Evolutionary conservation across 73 alveolate genomes (phyloP).

Genomic region (Tetrahymena thermophila): DNA sequence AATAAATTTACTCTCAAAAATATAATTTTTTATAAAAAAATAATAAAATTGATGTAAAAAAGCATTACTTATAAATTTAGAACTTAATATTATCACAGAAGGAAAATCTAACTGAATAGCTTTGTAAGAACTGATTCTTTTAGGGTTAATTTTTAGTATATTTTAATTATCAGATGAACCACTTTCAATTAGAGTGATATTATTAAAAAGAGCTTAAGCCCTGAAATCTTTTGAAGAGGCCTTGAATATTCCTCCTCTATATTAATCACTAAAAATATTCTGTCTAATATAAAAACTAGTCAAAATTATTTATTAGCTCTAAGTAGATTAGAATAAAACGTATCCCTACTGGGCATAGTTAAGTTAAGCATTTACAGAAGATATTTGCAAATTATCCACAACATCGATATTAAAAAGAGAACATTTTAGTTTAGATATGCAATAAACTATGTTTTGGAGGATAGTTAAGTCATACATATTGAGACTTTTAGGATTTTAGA

Average conservation of each 20-base stretch:
- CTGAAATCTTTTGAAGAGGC: neutral
- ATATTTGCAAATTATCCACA: neutral
- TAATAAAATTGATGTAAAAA: neutral
- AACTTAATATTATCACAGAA: neutral
- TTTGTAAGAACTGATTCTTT: neutral
- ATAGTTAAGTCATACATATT: neutral
- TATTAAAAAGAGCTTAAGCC: neutral
- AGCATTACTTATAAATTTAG: neutral
- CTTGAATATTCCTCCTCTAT: neutral
- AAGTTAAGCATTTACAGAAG: neutral
- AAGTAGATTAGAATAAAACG: neutral
- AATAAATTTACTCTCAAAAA: no score
- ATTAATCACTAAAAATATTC: neutral
- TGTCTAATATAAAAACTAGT: neutral
- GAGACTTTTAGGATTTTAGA: neutral
- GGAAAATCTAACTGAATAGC: neutral
- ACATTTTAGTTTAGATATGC: neutral
- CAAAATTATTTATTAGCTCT: neutral
- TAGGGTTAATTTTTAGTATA: neutral
- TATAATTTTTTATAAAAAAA: no score
- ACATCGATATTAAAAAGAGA: neutral
- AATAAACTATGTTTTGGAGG: neutral
- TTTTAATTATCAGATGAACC: neutral
- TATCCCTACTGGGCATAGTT: neutral
- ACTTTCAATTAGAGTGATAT: neutral